Evolutionary conservation across 371 early-diverging fungal genomes (phyloP), one percentile per base, ranked within the genome.

Genomic region (Mucor racemosus): DNA sequence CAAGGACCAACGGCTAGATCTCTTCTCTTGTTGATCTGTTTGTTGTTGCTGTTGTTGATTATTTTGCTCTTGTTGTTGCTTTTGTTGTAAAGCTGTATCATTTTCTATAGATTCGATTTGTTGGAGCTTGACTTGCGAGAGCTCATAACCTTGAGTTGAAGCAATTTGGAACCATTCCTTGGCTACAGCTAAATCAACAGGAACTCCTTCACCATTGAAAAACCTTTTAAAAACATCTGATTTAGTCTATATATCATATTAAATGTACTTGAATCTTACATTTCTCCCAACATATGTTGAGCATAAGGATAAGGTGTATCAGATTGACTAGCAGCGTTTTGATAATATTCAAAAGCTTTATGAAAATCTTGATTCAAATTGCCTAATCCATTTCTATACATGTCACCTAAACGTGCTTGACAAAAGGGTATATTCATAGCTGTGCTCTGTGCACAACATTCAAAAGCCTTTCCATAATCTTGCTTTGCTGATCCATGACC

Each of bases 281-380:
- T 82, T 70, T 82, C 79, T n/a, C 82, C 82, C 8, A 82, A 60
- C 76, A 79, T 79, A 55, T 82, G 75, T 34, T 79, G 78, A 14
- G 82, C 79, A 73, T 82, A 79, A 19, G 71, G 72, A 54, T 69
- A 76, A 3, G 79, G 76, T 35, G 78, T 58, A 19, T 82, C 78
- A 10, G 76, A 64, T 53, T 82, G 82, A 58, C 68, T 75, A 2
- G 81, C 81, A 4, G 81, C 81, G 17, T 69, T 76, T 36, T 83
- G 76, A 62, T 83, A 83, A 50, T 76, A 74, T 35, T 76, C 59
- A 58, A 80, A 80, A 0, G 84, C 77, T n/a, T 65, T 75, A 39
- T 67, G 74, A 58, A 72, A 77, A 60, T 83, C 73, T 11, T 75
- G 79, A 9, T 61, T 53, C 15, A 55, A 15, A 0, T 79, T 76